A percentile compares a stretch with the other conserved stretches of the same genome.
Evolutionary conservation across 2,329 filamentous ascomycete genomes (phyloP).

Genomic region (Talaromyces atroroseus): DNA sequence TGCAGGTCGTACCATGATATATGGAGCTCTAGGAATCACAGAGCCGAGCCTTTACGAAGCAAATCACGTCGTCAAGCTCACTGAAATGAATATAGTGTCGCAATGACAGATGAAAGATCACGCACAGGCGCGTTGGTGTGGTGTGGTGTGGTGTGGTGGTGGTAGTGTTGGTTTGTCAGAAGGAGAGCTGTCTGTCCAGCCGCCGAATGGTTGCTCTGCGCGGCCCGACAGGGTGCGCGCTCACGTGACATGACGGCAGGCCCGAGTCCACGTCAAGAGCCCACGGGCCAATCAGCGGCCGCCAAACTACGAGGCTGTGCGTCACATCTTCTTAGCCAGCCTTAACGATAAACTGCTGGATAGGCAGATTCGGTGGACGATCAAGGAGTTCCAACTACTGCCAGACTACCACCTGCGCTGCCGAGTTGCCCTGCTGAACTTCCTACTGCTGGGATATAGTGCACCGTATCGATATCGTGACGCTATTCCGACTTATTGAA

Average conservation of each 20-base stretch:
- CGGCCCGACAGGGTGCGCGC: neutral
- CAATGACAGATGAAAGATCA: neutral
- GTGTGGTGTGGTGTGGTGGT: neutral
- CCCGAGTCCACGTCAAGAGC: constrained; percentile 6
- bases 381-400: neutral
- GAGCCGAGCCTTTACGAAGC: neutral
- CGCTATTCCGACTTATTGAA: neutral
- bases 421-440: neutral
- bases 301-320: constrained; percentile 1
- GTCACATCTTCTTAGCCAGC: constrained; percentile 2
- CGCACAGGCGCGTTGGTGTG: neutral
- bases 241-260: constrained; percentile 5
- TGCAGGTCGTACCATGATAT: constrained; percentile 12
- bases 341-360: neutral
- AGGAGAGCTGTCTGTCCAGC: constrained; percentile 1
- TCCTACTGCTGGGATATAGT: neutral
- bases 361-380: neutral
- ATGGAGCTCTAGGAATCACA: constrained; percentile 7
- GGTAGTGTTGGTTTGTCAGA: constrained; percentile 5
- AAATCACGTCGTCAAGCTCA: neutral
- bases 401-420: neutral
- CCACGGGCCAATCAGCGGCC: constrained; percentile 1
- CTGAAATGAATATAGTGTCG: neutral
- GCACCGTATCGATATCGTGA: neutral
- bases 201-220: neutral